Percentiles rank a stretch among this genome's conserved stretches.
phyloP scores from a whole-genome alignment of 2,329 filamentous ascomycete genomes.

The Ophiostoma sp. region DNA sequence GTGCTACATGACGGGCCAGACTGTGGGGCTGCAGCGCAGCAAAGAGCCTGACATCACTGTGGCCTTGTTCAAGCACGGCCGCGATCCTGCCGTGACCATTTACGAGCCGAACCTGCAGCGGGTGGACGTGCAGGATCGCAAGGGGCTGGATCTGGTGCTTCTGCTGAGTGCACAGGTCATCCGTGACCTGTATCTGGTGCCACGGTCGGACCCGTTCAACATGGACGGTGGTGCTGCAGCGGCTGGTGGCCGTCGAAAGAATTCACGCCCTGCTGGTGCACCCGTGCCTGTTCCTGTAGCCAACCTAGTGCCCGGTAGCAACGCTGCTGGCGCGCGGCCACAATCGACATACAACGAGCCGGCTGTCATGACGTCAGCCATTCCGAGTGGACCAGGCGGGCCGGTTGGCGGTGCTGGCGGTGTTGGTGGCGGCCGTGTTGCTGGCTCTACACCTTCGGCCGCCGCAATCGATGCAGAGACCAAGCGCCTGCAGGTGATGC shows the following conservation, averaged over 20 bases:
- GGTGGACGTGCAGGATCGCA: slow-evolving; percentile 90
- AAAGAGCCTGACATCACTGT: slow-evolving; percentile 95
- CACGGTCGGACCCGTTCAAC: slow-evolving; percentile 77
- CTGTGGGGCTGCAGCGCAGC: slow-evolving; percentile 70
- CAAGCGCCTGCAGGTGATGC: slow-evolving; percentile 62
- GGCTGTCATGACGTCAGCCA: neutral
- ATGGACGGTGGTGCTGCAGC: slow-evolving; percentile 49
- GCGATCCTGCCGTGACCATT: slow-evolving; percentile 69
- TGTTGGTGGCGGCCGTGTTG: slow-evolving; percentile 23
- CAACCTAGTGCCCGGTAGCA: slow-evolving; percentile 12
- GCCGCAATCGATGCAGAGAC: slow-evolving; percentile 72
- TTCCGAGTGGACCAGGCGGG: neutral
- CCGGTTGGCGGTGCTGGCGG: neutral
- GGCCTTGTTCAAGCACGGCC: slow-evolving; percentile 74
- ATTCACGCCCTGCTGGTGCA: slow-evolving; percentile 44
- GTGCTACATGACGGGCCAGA: slow-evolving; percentile 81
- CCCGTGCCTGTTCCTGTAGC: slow-evolving; percentile 3
- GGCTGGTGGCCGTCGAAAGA: slow-evolving; percentile 35
- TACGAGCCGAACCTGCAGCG: slow-evolving; percentile 91
- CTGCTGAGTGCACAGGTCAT: slow-evolving; percentile 64
- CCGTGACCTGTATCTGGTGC: slow-evolving; percentile 63
- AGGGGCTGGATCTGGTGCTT: slow-evolving; percentile 84
- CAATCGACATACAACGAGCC: neutral
- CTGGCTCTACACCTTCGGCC: slow-evolving; percentile 34
- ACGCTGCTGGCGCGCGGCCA: slow-evolving; percentile 37